Conservation (phyloP, 2,329 filamentous ascomycete species). For the Leptographium lundbergii region DNA sequence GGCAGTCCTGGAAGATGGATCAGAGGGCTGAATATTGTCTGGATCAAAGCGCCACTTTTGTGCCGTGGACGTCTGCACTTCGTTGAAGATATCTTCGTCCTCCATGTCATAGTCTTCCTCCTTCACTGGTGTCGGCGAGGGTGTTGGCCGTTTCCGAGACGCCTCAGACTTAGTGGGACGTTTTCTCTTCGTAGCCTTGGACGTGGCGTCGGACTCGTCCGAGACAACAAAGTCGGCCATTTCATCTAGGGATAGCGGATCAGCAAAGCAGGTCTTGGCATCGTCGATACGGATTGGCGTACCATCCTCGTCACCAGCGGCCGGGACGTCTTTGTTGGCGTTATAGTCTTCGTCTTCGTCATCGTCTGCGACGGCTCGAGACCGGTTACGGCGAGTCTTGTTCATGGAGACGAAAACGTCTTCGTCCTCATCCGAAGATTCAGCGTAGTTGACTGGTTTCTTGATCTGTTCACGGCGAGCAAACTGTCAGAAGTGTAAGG, state of each 20-base stretch:
- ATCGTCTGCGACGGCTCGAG: conserved; percentile 48
- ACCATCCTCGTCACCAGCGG: conserved; percentile 49
- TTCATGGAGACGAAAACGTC: conserved; percentile 46
- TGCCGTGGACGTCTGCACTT: conserved; percentile 55
- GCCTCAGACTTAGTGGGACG: conserved; percentile 39
- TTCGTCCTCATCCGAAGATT: conserved; percentile 72
- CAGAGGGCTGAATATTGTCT: conserved; percentile 25
- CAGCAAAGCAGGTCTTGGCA: background rate
- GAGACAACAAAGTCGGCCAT: conserved; percentile 80
- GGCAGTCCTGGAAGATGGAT: conserved; percentile 9
- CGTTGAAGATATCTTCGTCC: conserved; percentile 42
- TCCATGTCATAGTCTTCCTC: conserved; percentile 27
- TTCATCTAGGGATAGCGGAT: conserved; percentile 35
- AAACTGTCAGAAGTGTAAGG: background rate
- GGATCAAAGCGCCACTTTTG: conserved; percentile 66
- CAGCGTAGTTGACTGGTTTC: conserved; percentile 59
- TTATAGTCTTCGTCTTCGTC: conserved; percentile 58
- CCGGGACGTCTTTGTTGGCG: conserved; percentile 50
- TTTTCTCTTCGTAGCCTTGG: conserved; percentile 62
- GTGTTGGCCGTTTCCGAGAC: conserved; percentile 50
- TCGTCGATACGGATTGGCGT: conserved; percentile 6
- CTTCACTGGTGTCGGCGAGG: conserved; percentile 28
- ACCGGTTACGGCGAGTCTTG: conserved; percentile 25
- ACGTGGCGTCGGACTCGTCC: conserved; percentile 66
- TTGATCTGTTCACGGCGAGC: conserved; percentile 26